phyloP scores from a whole-genome alignment of 2,329 filamentous ascomycete species.

The Verticillium tricorpus region DNA sequence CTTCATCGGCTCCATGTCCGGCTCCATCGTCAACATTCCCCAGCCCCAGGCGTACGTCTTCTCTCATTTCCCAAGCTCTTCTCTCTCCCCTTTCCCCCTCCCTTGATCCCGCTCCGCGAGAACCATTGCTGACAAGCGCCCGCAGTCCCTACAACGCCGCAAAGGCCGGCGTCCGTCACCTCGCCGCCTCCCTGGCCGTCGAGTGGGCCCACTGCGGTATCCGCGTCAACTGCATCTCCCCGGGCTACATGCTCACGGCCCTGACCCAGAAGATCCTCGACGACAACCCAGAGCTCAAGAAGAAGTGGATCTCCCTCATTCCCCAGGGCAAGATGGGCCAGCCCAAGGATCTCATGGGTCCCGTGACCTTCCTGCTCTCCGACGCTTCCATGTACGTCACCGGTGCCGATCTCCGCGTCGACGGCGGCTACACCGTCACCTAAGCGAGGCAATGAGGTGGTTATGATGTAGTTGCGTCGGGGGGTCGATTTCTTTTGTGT shows the following conservation, averaged over 20 bases:
- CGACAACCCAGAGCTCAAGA: constrained; percentile 84
- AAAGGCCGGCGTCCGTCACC: constrained; percentile 86
- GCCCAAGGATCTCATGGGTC: constrained; percentile 89
- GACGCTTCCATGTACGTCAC: constrained; percentile 70
- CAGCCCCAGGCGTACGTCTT: constrained; percentile 72
- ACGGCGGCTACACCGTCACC: constrained; percentile 84
- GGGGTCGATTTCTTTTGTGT: background rate
- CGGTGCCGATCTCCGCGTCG: constrained; percentile 74
- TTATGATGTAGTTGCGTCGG: background rate
- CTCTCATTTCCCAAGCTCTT: background rate
- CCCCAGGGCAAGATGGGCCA: constrained; percentile 91
- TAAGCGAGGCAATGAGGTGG: constrained; percentile 30
- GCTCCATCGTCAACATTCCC: constrained; percentile 88
- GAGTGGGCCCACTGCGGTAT: constrained; percentile 90
- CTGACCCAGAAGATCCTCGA: constrained; percentile 94
- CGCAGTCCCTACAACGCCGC: constrained; percentile 79
- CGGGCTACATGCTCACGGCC: constrained; percentile 94
- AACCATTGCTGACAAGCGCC: constrained; percentile 2
- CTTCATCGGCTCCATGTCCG: constrained; percentile 94
- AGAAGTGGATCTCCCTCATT: constrained; percentile 88
- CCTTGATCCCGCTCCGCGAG: background rate
- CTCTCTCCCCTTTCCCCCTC: background rate
- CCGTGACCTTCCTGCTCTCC: constrained; percentile 79
- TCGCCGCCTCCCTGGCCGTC: constrained; percentile 82
- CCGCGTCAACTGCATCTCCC: constrained; percentile 90